Evolutionary conservation across 805 yeast genomes (phyloP), one percentile per base, ranked within the genome.

Genomic region (Sungouiella blattae): DNA sequence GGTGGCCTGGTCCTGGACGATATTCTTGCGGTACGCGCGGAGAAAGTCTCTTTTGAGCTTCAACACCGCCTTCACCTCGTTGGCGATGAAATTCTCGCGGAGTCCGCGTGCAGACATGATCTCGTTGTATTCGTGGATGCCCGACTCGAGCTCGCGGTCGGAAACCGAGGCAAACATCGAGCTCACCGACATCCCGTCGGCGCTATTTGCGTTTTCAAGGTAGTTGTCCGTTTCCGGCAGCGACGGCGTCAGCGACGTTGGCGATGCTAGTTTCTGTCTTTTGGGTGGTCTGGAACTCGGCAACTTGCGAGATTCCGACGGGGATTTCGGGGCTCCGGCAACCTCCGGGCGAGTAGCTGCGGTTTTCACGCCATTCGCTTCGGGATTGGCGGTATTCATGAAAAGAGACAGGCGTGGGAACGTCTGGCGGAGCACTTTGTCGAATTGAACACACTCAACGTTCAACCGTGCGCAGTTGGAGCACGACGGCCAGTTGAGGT

Each of bases 401-500:
- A 7, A 9, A 7, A 20, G 22, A 6, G 6, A 6, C 9, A 6
- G 22, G 6, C 22, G 22, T 6, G 9, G 22, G 9, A 20, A 7
- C 9, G 22, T 20, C 22, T 9, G 22, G 9, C 22, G 8, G 8
- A 20, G 9, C 22, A 20, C 22, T 20, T 20, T 20, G 22, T 20
- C 22, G 22, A 20, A 20, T 6, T 20, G 6, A 6, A 20, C 9
- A 9, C 22, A 20, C 22, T 20, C 22, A 7, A 9, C 9, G 22
- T 20, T 20, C 9, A 9, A 6, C 9, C 22, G 6, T 6, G 9
- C 22, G 26, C 52, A 48, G 26, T 42, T 44, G 13, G 42, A 29
- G 32, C 52, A 47, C 13, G 34, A 32, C 11, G 52, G 52, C n/a
- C 43, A 32, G 17, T 26, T 21, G 31, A 33, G 39, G 32, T 47